phyloP scores from a whole-genome alignment of 352 stramenopile genomes.

The Saprolegnia diclina region DNA sequence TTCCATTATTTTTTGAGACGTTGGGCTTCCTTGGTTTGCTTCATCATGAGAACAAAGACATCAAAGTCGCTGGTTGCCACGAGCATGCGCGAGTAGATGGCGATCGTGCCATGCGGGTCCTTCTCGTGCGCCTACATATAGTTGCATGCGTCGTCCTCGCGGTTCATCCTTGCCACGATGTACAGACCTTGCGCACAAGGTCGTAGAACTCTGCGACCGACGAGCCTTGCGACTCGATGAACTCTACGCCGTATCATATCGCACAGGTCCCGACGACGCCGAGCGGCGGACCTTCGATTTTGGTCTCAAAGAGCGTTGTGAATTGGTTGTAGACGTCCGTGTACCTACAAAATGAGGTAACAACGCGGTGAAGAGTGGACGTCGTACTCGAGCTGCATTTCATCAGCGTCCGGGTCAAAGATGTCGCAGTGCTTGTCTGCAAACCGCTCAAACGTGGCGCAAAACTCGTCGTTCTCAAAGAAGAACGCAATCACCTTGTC shows the following conservation, averaged over 20 bases:
- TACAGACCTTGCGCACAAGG: constrained; percentile 33
- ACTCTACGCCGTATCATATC: constrained; percentile 33
- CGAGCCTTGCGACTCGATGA: constrained; percentile 49
- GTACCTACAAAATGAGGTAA: constrained; percentile 39
- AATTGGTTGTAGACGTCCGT: constrained; percentile 79
- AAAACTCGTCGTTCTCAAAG: constrained; percentile 76
- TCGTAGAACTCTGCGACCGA: constrained; percentile 66
- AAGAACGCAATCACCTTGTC: constrained; percentile 69
- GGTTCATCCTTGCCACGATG: not conserved
- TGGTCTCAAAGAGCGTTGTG: constrained; percentile 61
- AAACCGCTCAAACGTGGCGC: constrained; percentile 61
- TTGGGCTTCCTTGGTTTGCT: constrained; percentile 56
- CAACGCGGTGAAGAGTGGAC: not conserved
- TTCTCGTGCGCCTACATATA: constrained; percentile 39
- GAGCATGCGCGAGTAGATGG: constrained; percentile 69
- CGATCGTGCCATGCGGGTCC: constrained; percentile 53
- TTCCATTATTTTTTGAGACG: not conserved
- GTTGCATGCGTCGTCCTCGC: not conserved
- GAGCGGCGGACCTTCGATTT: constrained; percentile 54
- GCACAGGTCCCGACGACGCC: not conserved
- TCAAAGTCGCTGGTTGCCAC: constrained; percentile 73
- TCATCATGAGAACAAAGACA: constrained; percentile 81
- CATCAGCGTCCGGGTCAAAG: constrained; percentile 64
- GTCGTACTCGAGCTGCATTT: constrained; percentile 67
- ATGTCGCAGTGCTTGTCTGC: constrained; percentile 50